phyloP scores from a whole-genome alignment of 495 filamentous ascomycete genomes.

The Penicillium pancosmium region DNA sequence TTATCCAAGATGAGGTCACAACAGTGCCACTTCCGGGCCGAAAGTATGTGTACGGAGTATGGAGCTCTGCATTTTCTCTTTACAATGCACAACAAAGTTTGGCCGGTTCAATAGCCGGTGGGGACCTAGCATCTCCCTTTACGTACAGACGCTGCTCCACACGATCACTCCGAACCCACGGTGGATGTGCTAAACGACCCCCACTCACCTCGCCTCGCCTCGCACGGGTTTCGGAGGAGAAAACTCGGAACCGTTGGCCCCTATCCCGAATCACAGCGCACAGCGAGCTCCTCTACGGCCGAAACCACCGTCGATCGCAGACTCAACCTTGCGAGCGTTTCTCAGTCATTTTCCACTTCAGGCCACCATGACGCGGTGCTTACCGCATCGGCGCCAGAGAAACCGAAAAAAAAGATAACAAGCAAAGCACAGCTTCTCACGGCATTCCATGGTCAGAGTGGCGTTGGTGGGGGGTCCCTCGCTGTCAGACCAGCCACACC shows the following conservation, averaged over 20 bases:
- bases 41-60: not conserved
- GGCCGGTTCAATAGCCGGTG: slow-evolving; percentile 14
- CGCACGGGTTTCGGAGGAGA: slow-evolving; percentile 28
- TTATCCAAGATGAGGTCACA: slow-evolving; percentile 10
- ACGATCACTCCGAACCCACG: slow-evolving; percentile 17
- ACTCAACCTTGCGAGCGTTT: slow-evolving; percentile 7
- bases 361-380: slow-evolving; percentile 3
- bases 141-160: slow-evolving; percentile 4
- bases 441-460: slow-evolving; percentile 3
- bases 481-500: slow-evolving; percentile 2
- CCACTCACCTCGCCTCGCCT: slow-evolving; percentile 9
- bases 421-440: not conserved
- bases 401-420: not conserved
- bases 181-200: slow-evolving; percentile 7
- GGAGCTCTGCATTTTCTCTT: not conserved
- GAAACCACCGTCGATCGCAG: slow-evolving; percentile 25
- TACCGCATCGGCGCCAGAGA: not conserved
- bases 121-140: slow-evolving; percentile 5
- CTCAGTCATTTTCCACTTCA: slow-evolving; percentile 5
- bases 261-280: slow-evolving; percentile 29
- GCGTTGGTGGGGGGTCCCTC: not conserved
- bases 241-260: slow-evolving; percentile 33
- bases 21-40: slow-evolving; percentile 11
- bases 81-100: slow-evolving; percentile 3
- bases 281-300: slow-evolving; percentile 24